Conservation (phyloP, 148 eudicot genomes). For the Rhododendron molle region DNA sequence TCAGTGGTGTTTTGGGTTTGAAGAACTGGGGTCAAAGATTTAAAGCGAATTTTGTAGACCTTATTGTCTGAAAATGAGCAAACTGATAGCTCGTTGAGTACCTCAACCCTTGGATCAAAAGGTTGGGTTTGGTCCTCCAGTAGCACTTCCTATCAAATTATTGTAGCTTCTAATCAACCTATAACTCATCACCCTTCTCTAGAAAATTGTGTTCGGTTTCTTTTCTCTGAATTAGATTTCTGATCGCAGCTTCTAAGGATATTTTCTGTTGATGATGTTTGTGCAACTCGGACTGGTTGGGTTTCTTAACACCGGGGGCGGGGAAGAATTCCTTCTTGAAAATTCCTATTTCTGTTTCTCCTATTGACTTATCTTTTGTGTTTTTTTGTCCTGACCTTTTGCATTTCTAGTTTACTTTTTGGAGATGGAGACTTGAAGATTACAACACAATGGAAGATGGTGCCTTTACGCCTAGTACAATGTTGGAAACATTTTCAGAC, state of each 20-base stretch:
- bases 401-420: background rate
- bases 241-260: conserved; percentile 50
- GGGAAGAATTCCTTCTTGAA: conserved; percentile 45
- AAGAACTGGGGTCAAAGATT: background rate
- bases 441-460: conserved; percentile 53
- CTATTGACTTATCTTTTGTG: conserved; percentile 49
- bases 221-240: conserved; percentile 26
- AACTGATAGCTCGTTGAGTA: background rate
- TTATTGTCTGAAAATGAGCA: background rate
- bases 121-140: background rate
- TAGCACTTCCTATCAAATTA: background rate
- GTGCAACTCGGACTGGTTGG: conserved; percentile 28
- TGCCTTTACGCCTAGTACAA: conserved; percentile 35
- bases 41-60: background rate
- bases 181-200: background rate
- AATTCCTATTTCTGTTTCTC: conserved; percentile 49
- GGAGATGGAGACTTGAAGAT: conserved; percentile 24
- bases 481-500: conserved; percentile 31
- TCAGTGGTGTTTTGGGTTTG: background rate
- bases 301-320: conserved; percentile 27
- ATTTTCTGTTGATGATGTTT: conserved; percentile 44
- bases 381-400: conserved; percentile 44
- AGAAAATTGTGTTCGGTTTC: conserved; percentile 1
- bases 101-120: background rate
- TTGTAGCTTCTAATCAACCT: background rate